Evolutionary conservation across 768 basidiomycete species (phyloP).

Genomic region (Paxillus rubicundulus): DNA sequence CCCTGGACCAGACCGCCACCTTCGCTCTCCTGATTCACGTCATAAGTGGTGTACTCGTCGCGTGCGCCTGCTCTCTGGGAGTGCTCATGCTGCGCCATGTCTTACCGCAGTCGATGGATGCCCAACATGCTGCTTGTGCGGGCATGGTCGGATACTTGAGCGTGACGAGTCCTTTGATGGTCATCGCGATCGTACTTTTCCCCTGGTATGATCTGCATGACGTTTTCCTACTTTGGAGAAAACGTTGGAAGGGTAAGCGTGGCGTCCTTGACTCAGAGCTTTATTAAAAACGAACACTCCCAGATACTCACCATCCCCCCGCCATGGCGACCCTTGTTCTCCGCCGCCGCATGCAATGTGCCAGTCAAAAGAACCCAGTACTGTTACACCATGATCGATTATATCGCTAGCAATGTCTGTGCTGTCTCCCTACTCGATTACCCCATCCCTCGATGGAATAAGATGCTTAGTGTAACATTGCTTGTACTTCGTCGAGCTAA

Average conservation of each 20-base stretch:
- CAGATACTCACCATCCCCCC: background rate
- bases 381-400: background rate
- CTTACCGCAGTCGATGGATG: background rate
- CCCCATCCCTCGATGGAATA: too few species aligned
- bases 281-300: background rate
- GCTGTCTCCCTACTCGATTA: too few species aligned
- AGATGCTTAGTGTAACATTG: background rate
- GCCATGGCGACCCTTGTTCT: background rate
- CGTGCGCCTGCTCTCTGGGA: background rate
- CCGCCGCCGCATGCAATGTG: background rate
- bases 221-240: background rate
- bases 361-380: background rate
- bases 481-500: background rate
- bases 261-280: background rate
- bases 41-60: background rate
- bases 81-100: constrained; percentile 2
- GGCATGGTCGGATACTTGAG: constrained; percentile 4
- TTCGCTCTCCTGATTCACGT: background rate
- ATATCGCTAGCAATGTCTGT: background rate
- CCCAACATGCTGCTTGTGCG: background rate
- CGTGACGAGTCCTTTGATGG: background rate
- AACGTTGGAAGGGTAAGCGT: background rate
- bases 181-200: background rate
- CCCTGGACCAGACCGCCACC: background rate
- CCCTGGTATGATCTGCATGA: background rate